A percentile compares a stretch with the other conserved stretches of the same genome.
These are phyloP conservation scores for Myxozyma monticola DNA, from an alignment of 805 yeast species.

Conservation along the genomic window DNA sequence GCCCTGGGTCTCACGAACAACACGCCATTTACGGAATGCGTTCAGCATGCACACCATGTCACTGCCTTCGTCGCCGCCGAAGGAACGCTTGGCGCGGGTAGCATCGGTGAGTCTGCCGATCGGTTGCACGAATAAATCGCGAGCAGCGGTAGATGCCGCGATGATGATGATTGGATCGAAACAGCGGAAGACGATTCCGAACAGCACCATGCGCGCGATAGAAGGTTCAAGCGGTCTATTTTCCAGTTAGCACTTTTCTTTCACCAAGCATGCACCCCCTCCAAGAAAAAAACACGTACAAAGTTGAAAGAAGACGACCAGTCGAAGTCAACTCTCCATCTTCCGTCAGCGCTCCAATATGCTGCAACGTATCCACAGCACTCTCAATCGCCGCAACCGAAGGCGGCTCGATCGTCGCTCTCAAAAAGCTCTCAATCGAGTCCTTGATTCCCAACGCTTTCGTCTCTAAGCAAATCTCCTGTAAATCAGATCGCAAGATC, in stretches of 20 bases:
- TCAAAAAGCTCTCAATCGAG: slow-evolving; percentile 12
- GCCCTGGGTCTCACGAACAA: slow-evolving; percentile 3
- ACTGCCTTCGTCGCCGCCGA: slow-evolving; percentile 9
- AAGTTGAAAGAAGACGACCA: slow-evolving; percentile 20
- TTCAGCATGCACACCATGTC: slow-evolving; percentile 21
- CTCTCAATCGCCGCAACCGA: slow-evolving; percentile 8
- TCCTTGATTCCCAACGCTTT: slow-evolving; percentile 23
- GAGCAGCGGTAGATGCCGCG: slow-evolving; percentile 16
- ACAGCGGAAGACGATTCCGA: slow-evolving; percentile 25
- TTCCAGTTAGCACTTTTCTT: not conserved
- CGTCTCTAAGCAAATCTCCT: slow-evolving; percentile 23
- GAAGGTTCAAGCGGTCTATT: slow-evolving; percentile 20
- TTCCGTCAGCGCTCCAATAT: slow-evolving; percentile 26
- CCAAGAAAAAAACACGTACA: slow-evolving; percentile 3
- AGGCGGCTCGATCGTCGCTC: slow-evolving; percentile 28
- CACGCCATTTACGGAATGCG: slow-evolving; percentile 27
- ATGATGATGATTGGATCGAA: slow-evolving; percentile 25
- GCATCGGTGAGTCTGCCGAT: not conserved
- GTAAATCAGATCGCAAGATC: slow-evolving; percentile 29
- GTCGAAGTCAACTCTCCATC: slow-evolving; percentile 23
- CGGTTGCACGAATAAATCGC: slow-evolving; percentile 19
- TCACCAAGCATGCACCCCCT: not conserved
- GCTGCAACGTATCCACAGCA: slow-evolving; percentile 18
- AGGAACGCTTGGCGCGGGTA: not conserved
- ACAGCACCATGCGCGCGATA: slow-evolving; percentile 27